Percentiles rank a stretch among this genome's conserved stretches.
These are phyloP conservation scores for Lodderomyces pseudojiufengensis DNA, from an alignment of 1,139 yeast genomes.

Conservation along the genomic window DNA sequence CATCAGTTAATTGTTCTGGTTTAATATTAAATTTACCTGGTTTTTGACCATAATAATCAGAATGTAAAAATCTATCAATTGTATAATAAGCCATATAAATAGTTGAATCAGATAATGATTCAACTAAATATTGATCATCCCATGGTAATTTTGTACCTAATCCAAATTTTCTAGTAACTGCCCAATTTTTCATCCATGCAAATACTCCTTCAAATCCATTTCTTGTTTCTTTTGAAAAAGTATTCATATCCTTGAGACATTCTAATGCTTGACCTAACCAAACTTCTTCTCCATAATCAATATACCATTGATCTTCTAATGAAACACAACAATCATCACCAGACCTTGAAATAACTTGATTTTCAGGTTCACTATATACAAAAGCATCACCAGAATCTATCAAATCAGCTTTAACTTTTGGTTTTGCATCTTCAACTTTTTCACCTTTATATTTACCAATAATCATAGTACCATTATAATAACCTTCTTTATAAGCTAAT, in stretches of 20 bases:
- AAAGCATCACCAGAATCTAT: slow-evolving; percentile 77
- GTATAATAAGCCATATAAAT: slow-evolving; percentile 96
- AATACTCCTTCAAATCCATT: slow-evolving; percentile 92
- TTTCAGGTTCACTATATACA: slow-evolving; percentile 92
- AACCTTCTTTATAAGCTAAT: slow-evolving; percentile 93
- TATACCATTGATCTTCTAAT: slow-evolving; percentile 97
- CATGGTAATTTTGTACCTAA: slow-evolving; percentile 95
- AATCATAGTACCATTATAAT: slow-evolving; percentile 80
- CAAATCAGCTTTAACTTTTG: slow-evolving; percentile 79
- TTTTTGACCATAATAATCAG: slow-evolving; percentile 78
- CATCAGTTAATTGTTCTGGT: slow-evolving; percentile 88
- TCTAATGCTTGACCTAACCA: slow-evolving; percentile 90
- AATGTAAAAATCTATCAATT: slow-evolving; percentile 78
- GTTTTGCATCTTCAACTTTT: slow-evolving; percentile 87
- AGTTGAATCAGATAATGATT: slow-evolving; percentile 94
- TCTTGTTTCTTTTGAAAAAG: slow-evolving; percentile 80
- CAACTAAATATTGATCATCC: slow-evolving; percentile 93
- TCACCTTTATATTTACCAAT: slow-evolving; percentile 84
- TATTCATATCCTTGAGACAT: slow-evolving; percentile 72
- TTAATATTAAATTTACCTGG: slow-evolving; percentile 70
- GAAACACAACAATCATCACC: slow-evolving; percentile 98
- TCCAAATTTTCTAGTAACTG: slow-evolving; percentile 95
- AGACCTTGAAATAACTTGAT: slow-evolving; percentile 83
- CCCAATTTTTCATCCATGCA: slow-evolving; percentile 99
- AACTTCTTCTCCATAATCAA: slow-evolving; percentile 92